Evolutionary conservation across 176 grass and related monocot species (phyloP), one percentile per base, ranked within the genome.

Genomic region (Oryza brachyantha): DNA sequence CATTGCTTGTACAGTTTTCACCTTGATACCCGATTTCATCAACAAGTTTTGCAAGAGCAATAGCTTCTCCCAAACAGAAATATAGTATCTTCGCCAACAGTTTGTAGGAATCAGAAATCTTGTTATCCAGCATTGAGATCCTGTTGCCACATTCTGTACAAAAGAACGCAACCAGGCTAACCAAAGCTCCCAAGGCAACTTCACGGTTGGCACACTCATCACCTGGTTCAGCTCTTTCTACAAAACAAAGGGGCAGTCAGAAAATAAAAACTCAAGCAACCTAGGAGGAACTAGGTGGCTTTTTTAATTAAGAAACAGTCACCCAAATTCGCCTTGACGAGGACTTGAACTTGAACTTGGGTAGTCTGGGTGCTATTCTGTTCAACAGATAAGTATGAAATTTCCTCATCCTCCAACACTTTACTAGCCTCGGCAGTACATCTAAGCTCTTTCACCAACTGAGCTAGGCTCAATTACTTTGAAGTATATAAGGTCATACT

Each of bases 41-140:
- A 91, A 91, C 68, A 79, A 93, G 84, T 93, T 79, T 88, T 31
- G 92, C 87, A 81, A 99, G 74, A 79, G 84, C n/a, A 87, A 86
- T 74, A 35, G 58, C 59, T 92, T 95, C 96, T 79, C 81, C 78
- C 38, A 94, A 79, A 84, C 83, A 91, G 79, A 93, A 98, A 67
- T 93, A 62, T 77, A 91, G 81, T 78, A 99, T 85, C 82, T 91
- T 99, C 21, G 48, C 81, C 40, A 90, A 84, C 37, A 91, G 82
- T 72, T 86, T 95, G 81, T 79, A 89, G 24, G 83, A 91, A 64
- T 95, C 80, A 80, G 79, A 85, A 69, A 80, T 83, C 79, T 80
- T 93, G 38, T 81, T 85, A n/a, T 93, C 84, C 46, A 87, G 43
- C 66, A 71, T 80, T 8, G 62, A 88, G 46, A 99, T 88, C 67